Base-by-base conservation (phyloP, 441 rosid genomes). In the Populus hybrid region DNA sequence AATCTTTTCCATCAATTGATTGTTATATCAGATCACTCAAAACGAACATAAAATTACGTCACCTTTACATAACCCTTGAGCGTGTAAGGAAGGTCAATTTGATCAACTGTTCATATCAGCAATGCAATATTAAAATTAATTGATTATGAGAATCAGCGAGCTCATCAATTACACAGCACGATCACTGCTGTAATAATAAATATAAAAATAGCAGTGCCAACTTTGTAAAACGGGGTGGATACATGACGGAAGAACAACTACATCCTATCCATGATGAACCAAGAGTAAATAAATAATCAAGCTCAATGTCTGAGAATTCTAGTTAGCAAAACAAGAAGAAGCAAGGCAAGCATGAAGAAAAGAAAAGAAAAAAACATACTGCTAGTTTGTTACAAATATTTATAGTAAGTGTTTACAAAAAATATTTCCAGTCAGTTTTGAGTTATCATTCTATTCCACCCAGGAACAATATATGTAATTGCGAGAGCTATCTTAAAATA, bases 41-140 rank as follows among this genome's bases (percentile, higher is more conserved):
- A 53, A 23, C 9, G 45, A 65, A 31, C 36, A 76, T 70, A 42
- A 64, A 74, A 64, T 76, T 68, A 81, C 78, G 83, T 83, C 86
- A 81, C 14, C 72, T 65, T 29, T 73, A 33, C 83, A 45, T 10
- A 73, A 75, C 63, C 73, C 38, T 21, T 67, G 65, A n/a, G 42
- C 28, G 31, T 63, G 79, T 9, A 68, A 35, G 67, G 9, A 68
- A 35, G 67, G 76, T 81, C 79, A 71, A 28, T 67, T 56, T 11
- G 33, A 77, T 68, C 28, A 73, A 18, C 69, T 61, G 76, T 82
- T 72, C 16, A 68, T 68, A 40, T 40, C 45, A 3, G 45, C 45
- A 40, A 40, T 40, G 45, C 12, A 40, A 40, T 40, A 36, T 36
- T 36, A 36, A 36, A 36, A 36, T 36, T 36, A 36, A 7, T 8